phyloP scores from a whole-genome alignment of 2,329 filamentous ascomycete species.

The Sporothrix humicola region DNA sequence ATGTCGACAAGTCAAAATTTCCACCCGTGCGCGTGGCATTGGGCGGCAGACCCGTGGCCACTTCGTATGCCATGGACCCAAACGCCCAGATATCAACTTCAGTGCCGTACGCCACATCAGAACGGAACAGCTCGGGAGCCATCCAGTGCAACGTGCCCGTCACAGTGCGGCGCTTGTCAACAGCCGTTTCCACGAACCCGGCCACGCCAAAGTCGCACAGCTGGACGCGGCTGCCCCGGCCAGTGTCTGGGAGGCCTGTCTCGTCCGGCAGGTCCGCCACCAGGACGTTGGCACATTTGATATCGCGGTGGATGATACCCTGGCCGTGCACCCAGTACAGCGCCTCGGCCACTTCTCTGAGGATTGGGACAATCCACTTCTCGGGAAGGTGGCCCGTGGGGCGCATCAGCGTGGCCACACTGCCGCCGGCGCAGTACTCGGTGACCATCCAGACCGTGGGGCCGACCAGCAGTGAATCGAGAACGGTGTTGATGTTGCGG shows the following conservation, averaged over 20 bases:
- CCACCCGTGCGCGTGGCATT: conserved; percentile 60
- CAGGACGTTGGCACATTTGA: conserved; percentile 76
- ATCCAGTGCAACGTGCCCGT: conserved; percentile 84
- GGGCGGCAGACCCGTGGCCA: conserved; percentile 77
- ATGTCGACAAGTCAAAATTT: background rate
- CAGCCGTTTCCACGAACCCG: conserved; percentile 74
- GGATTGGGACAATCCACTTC: conserved; percentile 48
- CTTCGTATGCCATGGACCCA: conserved; percentile 79
- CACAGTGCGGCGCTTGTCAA: conserved; percentile 78
- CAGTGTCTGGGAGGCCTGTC: conserved; percentile 65
- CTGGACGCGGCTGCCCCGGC: conserved; percentile 69
- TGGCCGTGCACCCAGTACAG: conserved; percentile 71
- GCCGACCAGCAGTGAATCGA: conserved; percentile 76
- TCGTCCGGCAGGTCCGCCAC: background rate
- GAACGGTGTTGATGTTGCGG: conserved; percentile 78
- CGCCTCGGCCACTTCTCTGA: conserved; percentile 65
- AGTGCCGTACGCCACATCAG: background rate
- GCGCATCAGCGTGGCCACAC: conserved; percentile 73
- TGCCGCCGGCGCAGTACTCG: conserved; percentile 83
- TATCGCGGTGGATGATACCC: conserved; percentile 73
- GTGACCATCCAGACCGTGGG: conserved; percentile 86
- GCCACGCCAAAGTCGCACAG: conserved; percentile 86
- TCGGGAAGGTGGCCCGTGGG: conserved; percentile 64
- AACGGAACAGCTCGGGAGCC: conserved; percentile 66
- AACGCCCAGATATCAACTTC: conserved; percentile 82